Evolutionary conservation across 495 filamentous ascomycete species (phyloP), one percentile per base, ranked within the genome.

Genomic region (Penicillium atrosanguineum): DNA sequence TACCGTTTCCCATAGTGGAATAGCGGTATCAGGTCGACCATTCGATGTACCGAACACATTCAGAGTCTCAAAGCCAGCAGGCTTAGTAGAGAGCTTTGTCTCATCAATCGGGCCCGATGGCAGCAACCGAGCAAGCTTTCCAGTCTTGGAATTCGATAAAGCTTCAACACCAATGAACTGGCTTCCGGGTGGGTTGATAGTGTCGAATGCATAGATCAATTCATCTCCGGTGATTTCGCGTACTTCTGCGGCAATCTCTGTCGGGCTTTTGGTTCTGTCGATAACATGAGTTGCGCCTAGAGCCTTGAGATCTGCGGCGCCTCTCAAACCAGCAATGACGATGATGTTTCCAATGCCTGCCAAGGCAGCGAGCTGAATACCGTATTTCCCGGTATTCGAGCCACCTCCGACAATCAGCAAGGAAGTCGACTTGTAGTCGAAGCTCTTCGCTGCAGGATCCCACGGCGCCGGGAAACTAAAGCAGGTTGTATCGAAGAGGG

Each of bases 361-460:
- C 44, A 71, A 50, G 26, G 40, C 50, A 21, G 65, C 60, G 4
- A 64, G 45, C 44, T 71, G 68, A n/a, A 71, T 52, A 11, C 55
- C 67, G 18, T 65, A 55, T 55, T 59, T 49, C 11, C 70, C 70
- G 15, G 48, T 53, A 52, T 67, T 69, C 4, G 59, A 55, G 9
- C 61, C 67, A 7, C 66, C 70, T 12, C 70, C 70, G 29, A 73
- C 42, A 19, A 73, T 62, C 9, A 71, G 54, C 34, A 73, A 38
- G 11, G 45, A 39, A 3, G 45, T 55, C 6, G 39, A 50, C 1
- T 47, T 36, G 48, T 68, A 70, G 40, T 66, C 63, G 19, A 63
- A 69, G 16, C 47, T 46, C 9, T 42, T 44, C 0, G 44, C 48
- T 20, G 50, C 57, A 11, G 56, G 47, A 8, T 19, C 20, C 42